Conservation (phyloP, 805 yeast genomes). For the Ogataea glucozyma region DNA sequence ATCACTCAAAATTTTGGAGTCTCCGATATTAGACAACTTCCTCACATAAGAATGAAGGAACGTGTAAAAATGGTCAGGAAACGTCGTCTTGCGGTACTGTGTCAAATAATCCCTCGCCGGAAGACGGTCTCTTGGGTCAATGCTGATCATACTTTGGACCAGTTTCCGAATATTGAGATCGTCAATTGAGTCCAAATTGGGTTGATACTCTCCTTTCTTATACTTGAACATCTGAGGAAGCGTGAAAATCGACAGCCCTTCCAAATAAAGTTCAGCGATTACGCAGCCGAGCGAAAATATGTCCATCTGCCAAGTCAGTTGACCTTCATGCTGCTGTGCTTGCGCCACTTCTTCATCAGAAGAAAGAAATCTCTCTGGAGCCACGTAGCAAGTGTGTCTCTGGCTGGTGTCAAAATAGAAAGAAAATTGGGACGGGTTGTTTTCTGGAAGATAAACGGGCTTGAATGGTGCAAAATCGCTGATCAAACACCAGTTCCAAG, state of each 20-base stretch:
- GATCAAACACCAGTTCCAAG: slow-evolving; percentile 84
- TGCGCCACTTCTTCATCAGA: slow-evolving; percentile 28
- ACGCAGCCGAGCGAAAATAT: slow-evolving; percentile 83
- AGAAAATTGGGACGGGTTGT: slow-evolving; percentile 88
- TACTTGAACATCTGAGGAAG: slow-evolving; percentile 85
- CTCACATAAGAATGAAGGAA: slow-evolving; percentile 71
- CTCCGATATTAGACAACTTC: slow-evolving; percentile 32
- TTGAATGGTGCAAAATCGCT: slow-evolving; percentile 85
- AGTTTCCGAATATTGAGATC: slow-evolving; percentile 53
- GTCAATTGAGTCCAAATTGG: slow-evolving; percentile 59
- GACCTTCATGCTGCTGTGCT: slow-evolving; percentile 19
- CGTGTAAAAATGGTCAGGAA: slow-evolving; percentile 68
- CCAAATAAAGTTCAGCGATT: slow-evolving; percentile 83
- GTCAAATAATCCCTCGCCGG: slow-evolving; percentile 54
- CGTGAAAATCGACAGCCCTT: slow-evolving; percentile 85
- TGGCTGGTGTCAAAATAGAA: slow-evolving; percentile 91
- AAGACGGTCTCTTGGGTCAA: slow-evolving; percentile 62
- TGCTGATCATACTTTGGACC: slow-evolving; percentile 60
- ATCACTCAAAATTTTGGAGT: slow-evolving; percentile 19
- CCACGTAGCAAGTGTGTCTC: slow-evolving; percentile 84
- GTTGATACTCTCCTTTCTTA: slow-evolving; percentile 64
- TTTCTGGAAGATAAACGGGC: slow-evolving; percentile 85
- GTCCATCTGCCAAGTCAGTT: slow-evolving; percentile 69
- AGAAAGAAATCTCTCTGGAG: slow-evolving; percentile 82
- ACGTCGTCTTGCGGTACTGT: slow-evolving; percentile 49